These are phyloP conservation scores for Amanita brunnescens DNA, from an alignment of 768 basidiomycete genomes.

Conservation along the genomic window DNA sequence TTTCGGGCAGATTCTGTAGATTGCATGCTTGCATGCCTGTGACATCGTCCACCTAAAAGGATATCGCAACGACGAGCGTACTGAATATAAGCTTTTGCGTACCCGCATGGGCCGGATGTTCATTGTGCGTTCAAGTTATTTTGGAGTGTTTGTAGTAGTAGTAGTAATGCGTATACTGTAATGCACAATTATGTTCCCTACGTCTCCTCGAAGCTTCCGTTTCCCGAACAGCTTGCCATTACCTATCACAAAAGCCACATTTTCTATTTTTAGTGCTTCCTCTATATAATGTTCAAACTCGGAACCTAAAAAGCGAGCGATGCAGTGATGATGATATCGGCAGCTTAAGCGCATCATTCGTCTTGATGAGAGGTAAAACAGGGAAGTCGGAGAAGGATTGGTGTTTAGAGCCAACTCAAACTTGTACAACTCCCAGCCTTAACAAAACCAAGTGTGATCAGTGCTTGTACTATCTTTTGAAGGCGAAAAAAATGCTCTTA, in stretches of 20 bases:
- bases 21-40: conserved; percentile 96
- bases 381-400: conserved; percentile 41
- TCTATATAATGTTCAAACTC: conserved; percentile 26
- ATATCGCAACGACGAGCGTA: neutral
- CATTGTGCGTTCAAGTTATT: conserved; percentile 18
- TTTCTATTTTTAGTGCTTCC: conserved; percentile 21
- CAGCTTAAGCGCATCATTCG: conserved; percentile 22
- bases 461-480: conserved; percentile 40
- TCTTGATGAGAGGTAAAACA: conserved; percentile 31
- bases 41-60: conserved; percentile 71
- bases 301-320: conserved; percentile 34
- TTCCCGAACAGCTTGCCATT: conserved; percentile 40
- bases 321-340: conserved; percentile 25
- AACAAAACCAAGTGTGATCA: conserved; percentile 36
- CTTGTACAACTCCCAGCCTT: neutral
- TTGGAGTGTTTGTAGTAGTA: conserved; percentile 1
- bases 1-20: conserved; percentile 90
- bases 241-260: conserved; percentile 33
- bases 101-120: conserved; percentile 38
- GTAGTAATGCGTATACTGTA: conserved; percentile 9
- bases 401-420: conserved; percentile 35
- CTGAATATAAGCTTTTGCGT: conserved; percentile 8
- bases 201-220: conserved; percentile 31
- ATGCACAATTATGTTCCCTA: conserved; percentile 36
- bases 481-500: conserved; percentile 59